Base-by-base conservation (phyloP, 129 eudicot species). In the Flaveria ramosissima region DNA sequence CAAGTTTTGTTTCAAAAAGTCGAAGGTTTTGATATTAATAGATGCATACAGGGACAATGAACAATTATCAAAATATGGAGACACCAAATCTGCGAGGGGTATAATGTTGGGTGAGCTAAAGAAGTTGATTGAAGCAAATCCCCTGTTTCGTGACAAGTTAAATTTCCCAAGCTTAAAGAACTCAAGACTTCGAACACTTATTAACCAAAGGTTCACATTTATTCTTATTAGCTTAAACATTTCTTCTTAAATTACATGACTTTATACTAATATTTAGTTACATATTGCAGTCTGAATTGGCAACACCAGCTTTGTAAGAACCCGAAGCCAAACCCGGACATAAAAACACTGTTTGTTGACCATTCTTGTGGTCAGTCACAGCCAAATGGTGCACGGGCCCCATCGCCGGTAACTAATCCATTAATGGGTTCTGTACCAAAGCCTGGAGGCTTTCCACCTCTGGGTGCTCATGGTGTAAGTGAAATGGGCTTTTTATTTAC, bases 301-400 rank as follows among this genome's bases (percentile, higher is more conserved):
- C 98, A 92, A 80, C 98, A 92, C 80, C 98, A 88, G 83, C 92
- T 92, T 53, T 92, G 96, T 83, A 87, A 89, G 76, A 89, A 65
- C 74, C 96, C 96, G n/a, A 85, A 85, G 81, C 89, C 96, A 70
- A 89, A 89, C 80, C 96, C 96, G 19, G 96, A 92, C 51, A 92
- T 92, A 74, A 87, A 92, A 81, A 89, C 96, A 41, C 82, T 92
- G 46, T 92, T 92, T 84, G 82, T 92, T 50, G 96, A 92, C 70
- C 97, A 92, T 84, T 81, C 96, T 75, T 92, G 97, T 72, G 96
- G 92, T 72, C 96, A 81, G 52, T 84, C 89, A 39, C 97, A 90
- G 63, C 91, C 91, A 55, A 92, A 89, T 71, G 89, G 92, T 82
- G 96, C 96, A 19, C 83, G 88, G 45, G 89, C 94, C 60, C 89